phyloP scores from a whole-genome alignment of 2,329 filamentous ascomycete genomes.

The Exophiala spinifera region DNA sequence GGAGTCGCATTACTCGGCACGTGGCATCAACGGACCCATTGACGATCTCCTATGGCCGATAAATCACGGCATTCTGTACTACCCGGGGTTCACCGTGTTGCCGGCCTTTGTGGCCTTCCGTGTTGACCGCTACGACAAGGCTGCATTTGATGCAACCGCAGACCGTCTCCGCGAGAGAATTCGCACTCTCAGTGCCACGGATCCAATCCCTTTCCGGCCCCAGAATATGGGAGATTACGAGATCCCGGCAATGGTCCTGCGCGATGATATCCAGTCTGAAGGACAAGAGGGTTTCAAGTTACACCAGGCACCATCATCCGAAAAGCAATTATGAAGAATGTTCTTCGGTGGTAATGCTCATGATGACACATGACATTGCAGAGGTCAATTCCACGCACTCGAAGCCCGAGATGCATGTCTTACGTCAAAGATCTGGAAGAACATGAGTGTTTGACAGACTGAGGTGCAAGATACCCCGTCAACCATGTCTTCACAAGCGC shows the following conservation, averaged over 20 bases:
- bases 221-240: constrained; percentile 4
- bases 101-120: constrained; percentile 3
- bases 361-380: not conserved
- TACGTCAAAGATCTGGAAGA: too few relatives aligned
- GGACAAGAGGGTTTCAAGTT: not conserved
- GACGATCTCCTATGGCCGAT: constrained; percentile 5
- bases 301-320: not conserved
- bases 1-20: constrained; percentile 1
- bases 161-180: constrained; percentile 4
- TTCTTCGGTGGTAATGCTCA: not conserved
- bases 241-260: constrained; percentile 2
- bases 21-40: constrained; percentile 2
- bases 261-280: constrained; percentile 1
- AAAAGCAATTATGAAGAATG: not conserved
- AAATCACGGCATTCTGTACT: constrained; percentile 4
- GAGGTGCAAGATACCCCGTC: too few relatives aligned
- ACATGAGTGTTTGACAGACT: too few relatives aligned
- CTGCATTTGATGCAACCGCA: not conserved
- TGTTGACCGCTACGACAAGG: not conserved
- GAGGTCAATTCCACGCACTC: not conserved
- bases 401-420: not conserved
- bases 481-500: too few relatives aligned
- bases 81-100: constrained; percentile 2
- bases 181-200: not conserved
- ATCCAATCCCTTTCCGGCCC: constrained; percentile 1